Base-by-base conservation (phyloP, 768 basidiomycete genomes). In the Nidularia pulvinata region DNA sequence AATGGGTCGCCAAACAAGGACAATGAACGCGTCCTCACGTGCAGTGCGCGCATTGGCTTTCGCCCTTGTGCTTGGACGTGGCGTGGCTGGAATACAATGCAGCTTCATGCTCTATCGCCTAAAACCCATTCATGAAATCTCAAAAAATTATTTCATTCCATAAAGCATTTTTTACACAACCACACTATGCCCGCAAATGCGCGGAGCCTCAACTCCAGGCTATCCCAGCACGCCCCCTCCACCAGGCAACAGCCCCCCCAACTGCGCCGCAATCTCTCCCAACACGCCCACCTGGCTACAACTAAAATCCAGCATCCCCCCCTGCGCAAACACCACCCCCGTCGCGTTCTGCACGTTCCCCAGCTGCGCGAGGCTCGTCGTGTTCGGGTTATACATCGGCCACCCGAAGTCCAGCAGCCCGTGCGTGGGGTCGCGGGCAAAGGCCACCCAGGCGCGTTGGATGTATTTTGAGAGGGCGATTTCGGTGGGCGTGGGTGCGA, bases 361-460 rank as follows among this genome's bases (percentile, higher is more conserved):
- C 39, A 68, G 50, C 22, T 59, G 55, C 4, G 60, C 57, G 6
- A 66, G 57, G 34, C 52, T 60, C 6, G 59, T 25, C 3, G 52
- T 51, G 7, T 59, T 48, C 13, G 62, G 62, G 32, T 60, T 51
- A 45, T 61, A 66, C 22, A 47, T 42, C 22, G 65, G 65, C 63
- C 65, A 66, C 10, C 57, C 61, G 16, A 55, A 43, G 11, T 50
- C 53, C 1, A 50, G 44, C 49, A 74, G 53, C 1, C 72, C 73
- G 9, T 65, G 50, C 5, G 50, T 34, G 1, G 75, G 72, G 57
- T 76, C 63, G n/a, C 69, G 65, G n/a, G 75, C 74, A 50, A 78
- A 78, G 5, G 69, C 63, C 1, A 75, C 73, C 75, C 76, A 78
- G 0, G 72, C 73, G 5, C 59, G 55, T 55, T 76, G 74, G 1